Percentiles rank a stretch among this genome's conserved stretches.
phyloP scores from a whole-genome alignment of 768 basidiomycete species.

The Suillus subaureus region DNA sequence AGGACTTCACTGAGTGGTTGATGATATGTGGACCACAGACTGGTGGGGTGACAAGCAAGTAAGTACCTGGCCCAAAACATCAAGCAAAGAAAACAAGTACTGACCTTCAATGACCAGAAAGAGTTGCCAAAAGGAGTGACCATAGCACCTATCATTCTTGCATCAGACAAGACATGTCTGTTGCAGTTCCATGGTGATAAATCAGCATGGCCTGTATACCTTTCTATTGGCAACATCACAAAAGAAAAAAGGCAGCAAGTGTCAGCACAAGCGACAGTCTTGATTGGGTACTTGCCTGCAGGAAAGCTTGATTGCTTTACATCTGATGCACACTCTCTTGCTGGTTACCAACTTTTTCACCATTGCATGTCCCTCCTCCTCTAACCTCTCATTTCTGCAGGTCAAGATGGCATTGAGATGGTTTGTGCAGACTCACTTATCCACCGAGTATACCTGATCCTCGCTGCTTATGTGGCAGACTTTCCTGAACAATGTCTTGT shows the following conservation, averaged over 20 bases:
- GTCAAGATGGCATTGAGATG: slow-evolving; percentile 2
- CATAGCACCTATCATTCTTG: no score
- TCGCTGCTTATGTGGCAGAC: slow-evolving; percentile 28
- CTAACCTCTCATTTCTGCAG: slow-evolving; percentile 14
- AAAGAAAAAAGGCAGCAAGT: slow-evolving; percentile 17
- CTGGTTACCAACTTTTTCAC: slow-evolving; percentile 25
- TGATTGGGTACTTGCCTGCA: slow-evolving; percentile 13
- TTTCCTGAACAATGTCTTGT: slow-evolving; percentile 24
- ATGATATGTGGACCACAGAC: no score
- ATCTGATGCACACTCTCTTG: slow-evolving; percentile 4
- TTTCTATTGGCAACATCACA: slow-evolving; percentile 27
- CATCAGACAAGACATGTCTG: slow-evolving; percentile 44
- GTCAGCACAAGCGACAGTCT: slow-evolving; percentile 11
- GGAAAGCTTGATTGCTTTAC: slow-evolving; percentile 7
- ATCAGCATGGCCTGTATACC: slow-evolving; percentile 27
- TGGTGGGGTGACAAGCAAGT: no score
- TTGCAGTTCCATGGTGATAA: slow-evolving; percentile 39
- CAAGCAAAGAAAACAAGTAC: no score
- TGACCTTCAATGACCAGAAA: no score
- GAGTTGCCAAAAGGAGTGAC: no score
- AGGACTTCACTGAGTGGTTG: no score
- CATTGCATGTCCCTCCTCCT: slow-evolving; percentile 21
- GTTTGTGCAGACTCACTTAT: slow-evolving; percentile 18
- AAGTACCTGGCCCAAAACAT: no score
- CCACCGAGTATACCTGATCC: slow-evolving; percentile 20